Percentiles rank a stretch among this genome's conserved stretches.
Conservation (phyloP, 257 asterid genomes). For the Mitragyna speciosa region DNA sequence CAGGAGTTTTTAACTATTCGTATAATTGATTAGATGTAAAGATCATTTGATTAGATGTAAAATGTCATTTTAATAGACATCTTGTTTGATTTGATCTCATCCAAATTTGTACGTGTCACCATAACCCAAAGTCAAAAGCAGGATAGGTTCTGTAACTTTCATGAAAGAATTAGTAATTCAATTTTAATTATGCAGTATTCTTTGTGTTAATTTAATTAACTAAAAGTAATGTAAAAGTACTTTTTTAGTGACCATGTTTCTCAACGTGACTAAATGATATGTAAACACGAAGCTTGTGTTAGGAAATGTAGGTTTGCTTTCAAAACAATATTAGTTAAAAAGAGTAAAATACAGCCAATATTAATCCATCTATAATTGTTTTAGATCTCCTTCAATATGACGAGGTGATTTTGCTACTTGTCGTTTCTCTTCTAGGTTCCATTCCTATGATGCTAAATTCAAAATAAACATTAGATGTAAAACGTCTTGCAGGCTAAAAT, state of each 20-base stretch:
- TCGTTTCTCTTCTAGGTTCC: too few species aligned
- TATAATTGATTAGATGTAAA: too few species aligned
- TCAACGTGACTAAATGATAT: constrained; percentile 3
- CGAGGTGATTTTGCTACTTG: not conserved
- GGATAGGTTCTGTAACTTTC: too few species aligned
- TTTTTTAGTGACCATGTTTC: not conserved
- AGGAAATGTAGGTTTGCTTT: constrained; percentile 10
- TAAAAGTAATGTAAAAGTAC: not conserved
- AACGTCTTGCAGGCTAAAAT: not conserved
- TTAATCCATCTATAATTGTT: not conserved
- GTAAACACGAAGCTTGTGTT: not conserved
- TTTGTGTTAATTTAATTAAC: constrained; percentile 2
- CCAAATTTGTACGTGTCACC: too few species aligned
- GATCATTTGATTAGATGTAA: too few species aligned
- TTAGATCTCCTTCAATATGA: not conserved
- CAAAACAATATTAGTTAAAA: not conserved
- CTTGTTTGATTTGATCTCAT: too few species aligned
- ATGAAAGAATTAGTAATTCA: too few species aligned
- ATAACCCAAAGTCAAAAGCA: too few species aligned
- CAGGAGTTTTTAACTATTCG: too few species aligned
- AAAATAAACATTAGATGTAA: not conserved
- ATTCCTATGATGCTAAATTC: not conserved
- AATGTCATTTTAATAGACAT: too few species aligned
- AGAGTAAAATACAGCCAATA: not conserved
- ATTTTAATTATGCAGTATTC: not conserved